Evolutionary conservation across 495 filamentous ascomycete genomes (phyloP).

Genomic region (Neurospora hispaniola): DNA sequence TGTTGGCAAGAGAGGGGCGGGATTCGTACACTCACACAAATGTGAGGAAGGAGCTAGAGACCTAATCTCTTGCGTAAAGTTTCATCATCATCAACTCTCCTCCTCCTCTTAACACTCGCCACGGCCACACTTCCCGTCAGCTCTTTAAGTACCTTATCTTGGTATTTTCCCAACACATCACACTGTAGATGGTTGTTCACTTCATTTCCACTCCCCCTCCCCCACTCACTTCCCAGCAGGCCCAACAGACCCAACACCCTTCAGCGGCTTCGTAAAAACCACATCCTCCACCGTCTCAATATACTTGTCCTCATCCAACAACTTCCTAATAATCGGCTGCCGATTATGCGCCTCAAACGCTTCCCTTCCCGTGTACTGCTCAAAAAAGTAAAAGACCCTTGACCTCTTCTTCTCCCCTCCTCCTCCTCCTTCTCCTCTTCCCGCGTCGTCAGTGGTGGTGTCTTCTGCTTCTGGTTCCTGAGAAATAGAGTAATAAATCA

Average conservation of each 20-base stretch:
- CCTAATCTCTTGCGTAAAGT: no score
- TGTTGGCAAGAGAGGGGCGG: neutral
- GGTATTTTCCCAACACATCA: no score
- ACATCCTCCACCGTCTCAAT: conserved; percentile 19
- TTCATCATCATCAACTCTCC: neutral
- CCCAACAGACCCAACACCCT: neutral
- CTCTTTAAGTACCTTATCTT: no score
- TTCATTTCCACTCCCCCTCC: no score
- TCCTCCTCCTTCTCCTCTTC: no score
- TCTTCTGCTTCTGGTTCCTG: conserved; percentile 10
- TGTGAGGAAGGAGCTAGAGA: neutral
- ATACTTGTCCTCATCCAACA: conserved; percentile 20
- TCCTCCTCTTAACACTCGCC: neutral
- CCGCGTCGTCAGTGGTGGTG: no score
- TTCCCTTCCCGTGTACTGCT: conserved; percentile 17
- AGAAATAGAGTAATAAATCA: conserved; percentile 24
- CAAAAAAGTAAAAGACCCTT: conserved; percentile 29
- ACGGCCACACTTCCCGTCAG: neutral
- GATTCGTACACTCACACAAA: neutral
- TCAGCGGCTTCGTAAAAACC: conserved; percentile 9
- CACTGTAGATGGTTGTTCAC: no score
- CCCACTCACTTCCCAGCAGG: no score
- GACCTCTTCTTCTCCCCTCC: neutral
- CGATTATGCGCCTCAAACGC: conserved; percentile 26
- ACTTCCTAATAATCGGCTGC: conserved; percentile 23